phyloP scores from a whole-genome alignment of 805 yeast genomes.

The Starmerella bombi region DNA sequence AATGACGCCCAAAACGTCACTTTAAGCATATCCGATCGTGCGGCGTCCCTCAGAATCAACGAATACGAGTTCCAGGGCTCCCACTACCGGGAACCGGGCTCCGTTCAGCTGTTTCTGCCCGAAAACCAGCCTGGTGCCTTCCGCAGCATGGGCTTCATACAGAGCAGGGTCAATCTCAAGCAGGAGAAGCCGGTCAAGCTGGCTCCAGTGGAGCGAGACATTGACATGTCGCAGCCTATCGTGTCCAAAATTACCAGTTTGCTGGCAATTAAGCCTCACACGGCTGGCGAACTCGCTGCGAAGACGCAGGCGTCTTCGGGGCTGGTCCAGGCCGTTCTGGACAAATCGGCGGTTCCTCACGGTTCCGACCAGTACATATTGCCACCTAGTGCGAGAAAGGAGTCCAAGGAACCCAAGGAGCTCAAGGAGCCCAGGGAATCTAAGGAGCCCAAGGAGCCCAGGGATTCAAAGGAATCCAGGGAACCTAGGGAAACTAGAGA shows the following conservation, averaged over 20 bases:
- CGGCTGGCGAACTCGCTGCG: constrained; percentile 1
- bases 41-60: constrained; percentile 14
- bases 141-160: constrained; percentile 15
- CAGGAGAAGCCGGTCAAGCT: constrained; percentile 6
- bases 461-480: too few species aligned
- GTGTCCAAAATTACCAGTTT: constrained; percentile 9
- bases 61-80: constrained; percentile 14
- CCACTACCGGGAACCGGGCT: constrained; percentile 19
- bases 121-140: constrained; percentile 2
- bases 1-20: constrained; percentile 1
- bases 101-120: constrained; percentile 15
- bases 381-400: too few species aligned
- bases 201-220: not conserved
- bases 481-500: too few species aligned
- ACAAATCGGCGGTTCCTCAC: constrained; percentile 4
- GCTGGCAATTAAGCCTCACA: constrained; percentile 6
- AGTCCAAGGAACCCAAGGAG: too few species aligned
- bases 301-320: constrained; percentile 9
- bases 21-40: constrained; percentile 9
- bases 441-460: too few species aligned
- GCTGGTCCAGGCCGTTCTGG: constrained; percentile 5
- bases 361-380: too few species aligned
- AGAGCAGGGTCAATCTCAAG: constrained; percentile 13
- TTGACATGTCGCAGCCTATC: constrained; percentile 8
- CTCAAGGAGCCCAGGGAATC: too few species aligned